Base-by-base conservation (phyloP, 345 rosid genomes). In the Salix purpurea region DNA sequence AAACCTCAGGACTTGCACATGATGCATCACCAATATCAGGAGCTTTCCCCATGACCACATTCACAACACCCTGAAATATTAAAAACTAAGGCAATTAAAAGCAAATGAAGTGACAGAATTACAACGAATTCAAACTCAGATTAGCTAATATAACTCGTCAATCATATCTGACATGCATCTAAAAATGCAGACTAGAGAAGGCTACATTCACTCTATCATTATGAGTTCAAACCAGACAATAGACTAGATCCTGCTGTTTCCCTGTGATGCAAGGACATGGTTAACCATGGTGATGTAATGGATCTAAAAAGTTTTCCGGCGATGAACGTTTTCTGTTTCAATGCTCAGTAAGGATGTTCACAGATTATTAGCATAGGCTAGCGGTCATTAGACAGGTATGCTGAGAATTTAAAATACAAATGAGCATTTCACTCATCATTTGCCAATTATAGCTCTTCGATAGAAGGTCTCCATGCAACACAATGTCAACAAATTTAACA, bases 21-120 rank as follows among this genome's bases (percentile, higher is more conserved):
- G 94, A 85, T 83, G 99, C 88, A 86, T 89, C 90, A 7, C 97
- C 98, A 65, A 92, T 93, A 62, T 87, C 97, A 86, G 95, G 71
- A 86, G 98, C 94, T 77, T 91, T 91, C 71, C 99, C 95, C 95
- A 90, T 91, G 37, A 92, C 90, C 73, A 96, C 89, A 81, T 96
- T 96, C 56, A 92, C 74, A 66, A 72, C 97, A 80, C 99, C 98
- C 97, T 96, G 80, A 71, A 66, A 26, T 39, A 71, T 75, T 39
- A 60, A 74, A 80, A 67, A 71, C 21, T 26, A 67, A 77, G 67
- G 36, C 15, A 64, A 67, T 68, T 28, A 77, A 14, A 76, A 74
- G 67, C 66, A 34, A 50, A 64, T 36, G 37, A 78, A 81, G 50
- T 44, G 67, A 52, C 28, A 72, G 18, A 50, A 14, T 14, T 36